phyloP scores from a whole-genome alignment of 352 stramenopile genomes.

The Pythium volutum region DNA sequence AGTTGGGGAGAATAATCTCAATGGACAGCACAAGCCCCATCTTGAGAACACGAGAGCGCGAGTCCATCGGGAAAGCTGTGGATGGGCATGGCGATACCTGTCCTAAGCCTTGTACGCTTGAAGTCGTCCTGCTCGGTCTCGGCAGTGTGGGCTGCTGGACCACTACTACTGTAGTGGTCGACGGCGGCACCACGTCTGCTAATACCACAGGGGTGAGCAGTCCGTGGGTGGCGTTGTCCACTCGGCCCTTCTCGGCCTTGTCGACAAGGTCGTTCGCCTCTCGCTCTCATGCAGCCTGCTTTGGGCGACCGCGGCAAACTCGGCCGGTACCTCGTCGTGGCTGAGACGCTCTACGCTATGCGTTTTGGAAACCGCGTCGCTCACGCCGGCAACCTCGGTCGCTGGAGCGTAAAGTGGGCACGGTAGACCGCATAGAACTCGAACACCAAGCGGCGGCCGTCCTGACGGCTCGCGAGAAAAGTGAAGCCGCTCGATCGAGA shows the following conservation, averaged over 20 bases:
- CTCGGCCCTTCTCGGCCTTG: conserved; percentile 21
- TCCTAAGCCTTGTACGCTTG: conserved; percentile 88
- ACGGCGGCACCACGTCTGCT: too few relatives aligned
- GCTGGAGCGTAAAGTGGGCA: conserved; percentile 43
- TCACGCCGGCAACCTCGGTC: conserved; percentile 36
- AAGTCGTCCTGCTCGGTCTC: conserved; percentile 34
- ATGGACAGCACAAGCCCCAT: conserved; percentile 91
- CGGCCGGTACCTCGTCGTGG: conserved; percentile 25
- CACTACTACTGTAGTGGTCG: conserved; percentile 19
- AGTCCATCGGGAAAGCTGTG: conserved; percentile 98
- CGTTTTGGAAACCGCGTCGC: conserved; percentile 41
- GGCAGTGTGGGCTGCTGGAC: conserved; percentile 39
- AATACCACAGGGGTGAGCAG: too few relatives aligned
- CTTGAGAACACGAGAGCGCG: conserved; percentile 89
- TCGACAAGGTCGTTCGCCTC: neutral
- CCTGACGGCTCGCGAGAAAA: conserved; percentile 38
- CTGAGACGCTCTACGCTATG: conserved; percentile 23
- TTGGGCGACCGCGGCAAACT: conserved; percentile 23
- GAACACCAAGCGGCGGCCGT: conserved; percentile 47
- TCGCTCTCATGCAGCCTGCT: too few relatives aligned
- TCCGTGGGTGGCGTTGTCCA: conserved; percentile 20
- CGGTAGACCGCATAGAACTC: conserved; percentile 57
- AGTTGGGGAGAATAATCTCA: conserved; percentile 96
- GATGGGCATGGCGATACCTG: conserved; percentile 93
- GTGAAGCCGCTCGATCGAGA: conserved; percentile 64